phyloP scores from a whole-genome alignment of 805 yeast species.

The Candida maltosa region DNA sequence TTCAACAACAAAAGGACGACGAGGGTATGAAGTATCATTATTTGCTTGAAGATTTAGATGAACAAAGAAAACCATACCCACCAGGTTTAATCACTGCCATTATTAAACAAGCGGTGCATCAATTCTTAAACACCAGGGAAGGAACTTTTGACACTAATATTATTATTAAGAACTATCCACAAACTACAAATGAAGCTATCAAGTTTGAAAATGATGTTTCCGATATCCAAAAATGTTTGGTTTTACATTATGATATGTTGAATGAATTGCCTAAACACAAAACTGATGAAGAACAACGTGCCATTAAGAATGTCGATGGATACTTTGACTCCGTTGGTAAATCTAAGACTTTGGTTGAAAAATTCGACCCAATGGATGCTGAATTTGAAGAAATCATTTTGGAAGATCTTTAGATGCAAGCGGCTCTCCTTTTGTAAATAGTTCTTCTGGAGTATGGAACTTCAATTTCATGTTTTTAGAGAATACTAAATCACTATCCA shows the following conservation, averaged over 20 bases:
- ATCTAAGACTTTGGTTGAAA: slow-evolving; percentile 15
- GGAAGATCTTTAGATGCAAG: slow-evolving; percentile 12
- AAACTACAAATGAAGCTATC: slow-evolving; percentile 60
- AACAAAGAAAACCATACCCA: slow-evolving; percentile 26
- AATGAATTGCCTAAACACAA: slow-evolving; percentile 15
- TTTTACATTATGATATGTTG: slow-evolving; percentile 27
- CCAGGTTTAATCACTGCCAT: slow-evolving; percentile 51
- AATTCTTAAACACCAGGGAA: slow-evolving; percentile 31
- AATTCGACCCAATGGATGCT: slow-evolving; percentile 19
- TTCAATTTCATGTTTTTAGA: slow-evolving; percentile 54
- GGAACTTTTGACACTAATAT: slow-evolving; percentile 44
- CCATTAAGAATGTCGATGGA: slow-evolving; percentile 47
- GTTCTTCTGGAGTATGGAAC: slow-evolving; percentile 73
- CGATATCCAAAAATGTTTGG: slow-evolving; percentile 40
- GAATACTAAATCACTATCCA: slow-evolving; percentile 73
- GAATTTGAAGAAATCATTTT: slow-evolving; percentile 17
- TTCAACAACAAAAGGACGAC: slow-evolving; percentile 43
- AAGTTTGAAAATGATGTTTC: slow-evolving; percentile 71
- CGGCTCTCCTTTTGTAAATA: slow-evolving; percentile 29
- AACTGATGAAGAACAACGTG: slow-evolving; percentile 19
- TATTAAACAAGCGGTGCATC: slow-evolving; percentile 34
- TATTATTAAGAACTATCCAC: slow-evolving; percentile 58
- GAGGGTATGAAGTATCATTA: slow-evolving; percentile 47
- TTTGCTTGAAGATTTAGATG: slow-evolving; percentile 45
- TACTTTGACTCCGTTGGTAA: slow-evolving; percentile 69